Evolutionary conservation across 2,329 filamentous ascomycete species (phyloP), one percentile per base, ranked within the genome.

Genomic region (Alternaria tenuissima): DNA sequence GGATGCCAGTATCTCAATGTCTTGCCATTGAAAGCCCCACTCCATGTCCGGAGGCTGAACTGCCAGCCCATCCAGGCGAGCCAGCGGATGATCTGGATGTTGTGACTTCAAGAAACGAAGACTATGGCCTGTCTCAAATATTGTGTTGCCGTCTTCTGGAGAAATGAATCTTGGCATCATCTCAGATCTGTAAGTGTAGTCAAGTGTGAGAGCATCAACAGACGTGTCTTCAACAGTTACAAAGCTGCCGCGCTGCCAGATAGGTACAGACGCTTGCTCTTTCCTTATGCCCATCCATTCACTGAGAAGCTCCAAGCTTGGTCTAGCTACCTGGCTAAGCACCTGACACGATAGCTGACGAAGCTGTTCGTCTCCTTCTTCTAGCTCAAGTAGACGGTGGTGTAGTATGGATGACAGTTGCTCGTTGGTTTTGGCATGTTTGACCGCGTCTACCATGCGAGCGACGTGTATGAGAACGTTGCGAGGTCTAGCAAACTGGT

Each of bases 51-150:
- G 89, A 12, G 88, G 85, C 7, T 81, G 76, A 11, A 82, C 80
- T 12, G 79, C 67, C 6, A 87, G 75, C 6, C 85, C 79, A 26
- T 82, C 80, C n/a, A 81, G 71, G 42, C 82, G 83, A 14, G 87
- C 85, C 42, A 95, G 80, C 0, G 89, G 88, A 72, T 96, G 91
- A 2, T 88, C 82, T 5, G 91, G 86, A 72, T 95, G 91, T 66
- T 90, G 88, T 22, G 82, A 81, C 67, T 88, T 86, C 48, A 96
- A 82, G 55, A 95, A 88, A 7, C 91, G 87, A 48, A 96, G 78
- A 73, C 91, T 94, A 68, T 86, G 87, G 4, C 92, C 93, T 4
- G 89, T 91, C 73, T 96, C 92, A 65, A 94, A 94, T n/a, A 95
- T 87, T 5, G 84, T 81, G 52, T 86, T 84, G 3, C 88, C 89